These are phyloP conservation scores for Conticribra weissflogii DNA, from an alignment of 108 stramenopile species.

Conservation along the genomic window DNA sequence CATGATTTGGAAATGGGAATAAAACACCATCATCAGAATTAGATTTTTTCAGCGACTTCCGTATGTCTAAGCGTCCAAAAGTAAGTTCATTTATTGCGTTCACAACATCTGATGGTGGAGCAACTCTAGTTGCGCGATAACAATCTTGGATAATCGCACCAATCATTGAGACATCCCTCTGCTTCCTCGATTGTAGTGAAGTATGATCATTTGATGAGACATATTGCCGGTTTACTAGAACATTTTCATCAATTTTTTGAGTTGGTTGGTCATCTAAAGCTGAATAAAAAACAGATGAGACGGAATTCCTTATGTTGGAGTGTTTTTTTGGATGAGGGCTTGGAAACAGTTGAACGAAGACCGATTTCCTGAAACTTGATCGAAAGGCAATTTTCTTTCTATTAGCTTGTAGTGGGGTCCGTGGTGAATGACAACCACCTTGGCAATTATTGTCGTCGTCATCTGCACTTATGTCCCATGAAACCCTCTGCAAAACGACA, in stretches of 20 bases:
- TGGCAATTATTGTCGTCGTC: conserved; percentile 9
- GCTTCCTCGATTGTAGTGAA: conserved; percentile 11
- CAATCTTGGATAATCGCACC: conserved; percentile 31
- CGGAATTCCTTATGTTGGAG: conserved; percentile 3
- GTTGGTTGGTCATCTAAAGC: neutral
- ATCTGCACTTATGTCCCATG: conserved; percentile 12
- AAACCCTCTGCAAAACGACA: conserved; percentile 36
- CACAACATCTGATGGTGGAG: conserved; percentile 16
- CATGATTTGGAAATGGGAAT: conserved; percentile 23
- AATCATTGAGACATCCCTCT: conserved; percentile 27
- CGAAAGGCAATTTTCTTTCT: neutral
- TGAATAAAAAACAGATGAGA: neutral
- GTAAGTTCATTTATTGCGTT: conserved; percentile 25
- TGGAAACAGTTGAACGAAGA: conserved; percentile 37
- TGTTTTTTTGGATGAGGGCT: conserved; percentile 20
- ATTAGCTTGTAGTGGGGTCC: neutral
- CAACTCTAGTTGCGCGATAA: conserved; percentile 13
- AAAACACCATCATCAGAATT: neutral
- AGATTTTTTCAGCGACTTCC: conserved; percentile 7
- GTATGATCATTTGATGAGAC: neutral
- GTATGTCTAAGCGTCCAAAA: conserved; percentile 15
- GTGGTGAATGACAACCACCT: conserved; percentile 25
- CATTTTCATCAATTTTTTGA: neutral
- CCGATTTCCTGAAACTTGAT: neutral
- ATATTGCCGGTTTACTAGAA: neutral